Evolutionary conservation across 2,329 filamentous ascomycete species (phyloP).

Genomic region (Monosporascus ibericus): DNA sequence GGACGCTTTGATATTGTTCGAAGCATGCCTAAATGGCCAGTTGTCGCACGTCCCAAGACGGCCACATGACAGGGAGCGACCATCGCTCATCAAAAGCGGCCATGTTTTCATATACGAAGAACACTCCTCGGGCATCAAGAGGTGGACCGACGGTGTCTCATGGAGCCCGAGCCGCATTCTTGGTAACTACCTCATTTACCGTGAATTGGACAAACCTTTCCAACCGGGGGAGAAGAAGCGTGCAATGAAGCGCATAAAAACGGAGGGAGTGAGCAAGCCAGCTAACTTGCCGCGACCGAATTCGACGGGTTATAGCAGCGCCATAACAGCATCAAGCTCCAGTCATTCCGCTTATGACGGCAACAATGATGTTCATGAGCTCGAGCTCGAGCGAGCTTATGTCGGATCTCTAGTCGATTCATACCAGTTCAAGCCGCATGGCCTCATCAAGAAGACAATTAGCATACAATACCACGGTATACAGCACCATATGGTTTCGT

Average conservation of each 20-base stretch:
- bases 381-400: slow-evolving; percentile 37
- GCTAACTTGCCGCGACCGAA: slow-evolving; percentile 19
- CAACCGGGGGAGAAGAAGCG: slow-evolving; percentile 80
- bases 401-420: slow-evolving; percentile 85
- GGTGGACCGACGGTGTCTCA: slow-evolving; percentile 86
- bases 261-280: slow-evolving; percentile 31
- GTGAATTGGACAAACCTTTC: slow-evolving; percentile 72
- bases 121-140: slow-evolving; percentile 82
- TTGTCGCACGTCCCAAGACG: slow-evolving; percentile 73
- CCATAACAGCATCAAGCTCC: neutral
- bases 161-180: slow-evolving; percentile 88
- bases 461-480: slow-evolving; percentile 69
- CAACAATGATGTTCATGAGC: slow-evolving; percentile 7
- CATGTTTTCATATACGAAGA: slow-evolving; percentile 91
- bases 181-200: slow-evolving; percentile 79
- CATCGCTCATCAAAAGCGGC: slow-evolving; percentile 72
- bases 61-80: slow-evolving; percentile 79
- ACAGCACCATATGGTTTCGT: slow-evolving; percentile 80
- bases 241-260: slow-evolving; percentile 63
- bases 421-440: slow-evolving; percentile 77
- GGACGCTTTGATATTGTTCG: slow-evolving; percentile 75
- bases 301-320: slow-evolving; percentile 7
- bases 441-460: slow-evolving; percentile 89
- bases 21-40: slow-evolving; percentile 66
- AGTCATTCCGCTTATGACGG: slow-evolving; percentile 2